Evolutionary conservation across 2,329 filamentous ascomycete species (phyloP).

Genomic region (Venturia asperata): DNA sequence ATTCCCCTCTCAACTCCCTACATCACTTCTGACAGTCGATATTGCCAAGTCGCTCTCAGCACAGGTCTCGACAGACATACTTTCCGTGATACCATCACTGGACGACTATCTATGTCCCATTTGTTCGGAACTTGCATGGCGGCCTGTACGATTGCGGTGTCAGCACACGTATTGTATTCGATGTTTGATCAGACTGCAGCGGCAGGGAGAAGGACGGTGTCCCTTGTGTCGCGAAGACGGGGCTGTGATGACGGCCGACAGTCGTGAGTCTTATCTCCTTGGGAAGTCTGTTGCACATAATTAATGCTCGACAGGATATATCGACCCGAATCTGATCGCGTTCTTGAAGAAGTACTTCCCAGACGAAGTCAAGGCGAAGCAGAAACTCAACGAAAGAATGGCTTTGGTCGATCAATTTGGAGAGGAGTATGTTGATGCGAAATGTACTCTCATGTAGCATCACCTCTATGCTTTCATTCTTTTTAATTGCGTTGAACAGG

Average conservation of each 20-base stretch:
- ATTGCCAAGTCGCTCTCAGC: conserved; percentile 71
- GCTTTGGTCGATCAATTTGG: conserved; percentile 62
- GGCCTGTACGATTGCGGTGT: conserved; percentile 70
- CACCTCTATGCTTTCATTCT: background rate
- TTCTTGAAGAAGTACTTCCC: conserved; percentile 73
- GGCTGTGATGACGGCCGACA: conserved; percentile 63
- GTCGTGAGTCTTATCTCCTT: conserved; percentile 40
- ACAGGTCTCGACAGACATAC: conserved; percentile 63
- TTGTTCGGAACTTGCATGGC: conserved; percentile 71
- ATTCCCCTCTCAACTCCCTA: conserved; percentile 55
- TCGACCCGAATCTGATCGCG: conserved; percentile 60
- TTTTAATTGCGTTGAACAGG: background rate
- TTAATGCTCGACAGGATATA: conserved; percentile 46
- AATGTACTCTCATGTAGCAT: conserved; percentile 12
- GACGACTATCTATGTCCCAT: conserved; percentile 79
- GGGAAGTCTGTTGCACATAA: conserved; percentile 9
- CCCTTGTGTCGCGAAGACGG: conserved; percentile 65
- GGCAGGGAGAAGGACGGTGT: conserved; percentile 59
- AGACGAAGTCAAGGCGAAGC: conserved; percentile 56
- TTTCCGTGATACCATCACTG: conserved; percentile 70
- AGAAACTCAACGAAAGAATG: conserved; percentile 64
- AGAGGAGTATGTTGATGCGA: conserved; percentile 9
- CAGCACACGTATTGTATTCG: conserved; percentile 75
- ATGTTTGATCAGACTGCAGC: conserved; percentile 74
- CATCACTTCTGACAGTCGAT: conserved; percentile 53